These are phyloP conservation scores for Thermomyces lanuginosus DNA, from an alignment of 2,329 filamentous ascomycete genomes.

Conservation along the genomic window DNA sequence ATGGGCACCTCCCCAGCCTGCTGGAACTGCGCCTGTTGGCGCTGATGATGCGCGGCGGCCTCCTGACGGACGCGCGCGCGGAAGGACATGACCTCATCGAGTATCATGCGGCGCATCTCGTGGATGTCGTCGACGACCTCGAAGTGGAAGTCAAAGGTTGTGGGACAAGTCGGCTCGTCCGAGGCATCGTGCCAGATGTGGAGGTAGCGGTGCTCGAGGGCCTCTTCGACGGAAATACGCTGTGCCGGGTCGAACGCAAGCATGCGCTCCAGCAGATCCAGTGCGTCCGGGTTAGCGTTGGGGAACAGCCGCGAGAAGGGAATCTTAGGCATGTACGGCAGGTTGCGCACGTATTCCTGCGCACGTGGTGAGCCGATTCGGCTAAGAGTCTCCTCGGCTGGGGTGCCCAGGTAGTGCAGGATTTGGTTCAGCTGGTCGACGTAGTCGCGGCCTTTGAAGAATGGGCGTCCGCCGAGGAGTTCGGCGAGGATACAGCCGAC, in stretches of 20 bases:
- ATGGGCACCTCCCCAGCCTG: conserved; percentile 41
- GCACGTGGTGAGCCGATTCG: conserved; percentile 90
- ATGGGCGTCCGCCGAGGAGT: conserved; percentile 84
- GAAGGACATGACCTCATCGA: conserved; percentile 86
- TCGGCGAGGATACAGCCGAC: conserved; percentile 96
- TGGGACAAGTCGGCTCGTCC: conserved; percentile 85
- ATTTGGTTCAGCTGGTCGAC: conserved; percentile 99
- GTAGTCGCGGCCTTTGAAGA: conserved; percentile 98
- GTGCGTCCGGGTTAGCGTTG: conserved; percentile 84
- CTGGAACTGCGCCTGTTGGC: conserved; percentile 24
- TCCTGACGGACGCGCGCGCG: conserved; percentile 43
- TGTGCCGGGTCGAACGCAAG: conserved; percentile 89
- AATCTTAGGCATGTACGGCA: conserved; percentile 88
- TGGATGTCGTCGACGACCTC: conserved; percentile 90
- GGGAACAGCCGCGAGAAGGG: conserved; percentile 79
- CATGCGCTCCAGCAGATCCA: conserved; percentile 93
- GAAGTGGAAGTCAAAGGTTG: conserved; percentile 95
- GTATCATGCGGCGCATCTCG: conserved; percentile 93
- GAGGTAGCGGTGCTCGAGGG: conserved; percentile 89
- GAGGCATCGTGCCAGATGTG: conserved; percentile 97
- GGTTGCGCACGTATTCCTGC: conserved; percentile 94
- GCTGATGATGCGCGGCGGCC: conserved; percentile 15
- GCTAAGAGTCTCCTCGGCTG: conserved; percentile 82
- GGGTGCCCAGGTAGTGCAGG: conserved; percentile 90
- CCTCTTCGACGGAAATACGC: conserved; percentile 85